A percentile compares a stretch with the other conserved stretches of the same genome.
phyloP scores from a whole-genome alignment of 2,329 filamentous ascomycete species.

The Trichophyton verrucosum region DNA sequence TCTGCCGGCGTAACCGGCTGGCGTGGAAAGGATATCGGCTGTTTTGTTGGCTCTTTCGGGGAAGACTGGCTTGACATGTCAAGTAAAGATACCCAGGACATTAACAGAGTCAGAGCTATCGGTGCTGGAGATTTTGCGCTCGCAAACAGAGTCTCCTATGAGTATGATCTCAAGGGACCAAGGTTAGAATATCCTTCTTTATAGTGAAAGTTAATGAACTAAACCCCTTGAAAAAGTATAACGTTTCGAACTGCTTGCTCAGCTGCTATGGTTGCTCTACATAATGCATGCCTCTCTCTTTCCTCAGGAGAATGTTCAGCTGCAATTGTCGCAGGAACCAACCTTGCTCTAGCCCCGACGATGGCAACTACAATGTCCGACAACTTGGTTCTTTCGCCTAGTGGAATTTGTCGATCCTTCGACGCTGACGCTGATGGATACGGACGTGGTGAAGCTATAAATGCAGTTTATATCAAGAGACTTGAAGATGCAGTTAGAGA shows the following conservation, averaged over 20 bases:
- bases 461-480: conserved; percentile 28
- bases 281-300: conserved; percentile 14
- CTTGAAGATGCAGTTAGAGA: conserved; percentile 30
- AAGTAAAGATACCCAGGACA: not conserved
- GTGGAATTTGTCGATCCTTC: conserved; percentile 19
- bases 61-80: not conserved
- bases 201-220: not conserved
- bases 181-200: not conserved
- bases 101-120: not conserved
- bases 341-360: conserved; percentile 15
- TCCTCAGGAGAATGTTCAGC: conserved; percentile 10
- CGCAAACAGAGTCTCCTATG: conserved; percentile 11
- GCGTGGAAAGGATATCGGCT: not conserved
- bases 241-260: conserved; percentile 15
- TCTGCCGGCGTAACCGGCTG: conserved; percentile 48
- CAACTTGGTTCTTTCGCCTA: conserved; percentile 24
- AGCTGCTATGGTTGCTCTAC: conserved; percentile 9
- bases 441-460: conserved; percentile 33
- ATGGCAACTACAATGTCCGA: conserved; percentile 20
- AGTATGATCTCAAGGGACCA: conserved; percentile 11
- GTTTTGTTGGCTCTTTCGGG: not conserved
- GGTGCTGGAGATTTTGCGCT: not conserved
- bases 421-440: conserved; percentile 33
- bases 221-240: conserved; percentile 4
- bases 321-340: conserved; percentile 19